Percentiles rank a stretch among this genome's conserved stretches.
phyloP scores from a whole-genome alignment of 352 stramenopile species.

The Phytophthora hibernalis region DNA sequence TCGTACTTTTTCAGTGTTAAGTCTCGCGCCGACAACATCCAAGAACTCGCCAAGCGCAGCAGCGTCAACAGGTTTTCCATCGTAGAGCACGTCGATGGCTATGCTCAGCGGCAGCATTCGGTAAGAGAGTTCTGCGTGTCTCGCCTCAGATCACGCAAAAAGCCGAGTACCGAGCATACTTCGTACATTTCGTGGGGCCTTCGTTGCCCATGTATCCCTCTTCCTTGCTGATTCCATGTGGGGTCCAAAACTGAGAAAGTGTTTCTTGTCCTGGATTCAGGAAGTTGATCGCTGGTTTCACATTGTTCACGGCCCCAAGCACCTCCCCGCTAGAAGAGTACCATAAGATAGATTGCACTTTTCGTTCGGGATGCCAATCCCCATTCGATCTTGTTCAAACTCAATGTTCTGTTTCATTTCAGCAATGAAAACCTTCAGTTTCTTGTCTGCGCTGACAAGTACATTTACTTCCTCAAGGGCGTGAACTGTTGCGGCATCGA shows the following conservation, averaged over 20 bases:
- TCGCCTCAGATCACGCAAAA: slow-evolving; percentile 13
- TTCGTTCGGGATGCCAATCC: neutral
- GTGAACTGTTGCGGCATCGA: slow-evolving; percentile 18
- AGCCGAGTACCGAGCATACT: slow-evolving; percentile 25
- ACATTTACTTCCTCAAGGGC: slow-evolving; percentile 12
- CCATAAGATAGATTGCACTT: slow-evolving; percentile 10
- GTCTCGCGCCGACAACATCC: neutral
- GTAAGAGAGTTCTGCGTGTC: slow-evolving; percentile 11
- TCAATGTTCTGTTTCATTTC: slow-evolving; percentile 17
- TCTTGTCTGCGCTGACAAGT: neutral
- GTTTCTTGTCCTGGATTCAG: slow-evolving; percentile 29
- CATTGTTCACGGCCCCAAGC: neutral
- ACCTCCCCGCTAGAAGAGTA: slow-evolving; percentile 3
- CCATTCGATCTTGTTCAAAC: slow-evolving; percentile 2
- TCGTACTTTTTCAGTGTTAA: neutral
- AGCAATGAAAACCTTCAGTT: slow-evolving; percentile 14
- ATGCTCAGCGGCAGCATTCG: neutral
- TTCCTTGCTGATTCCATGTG: slow-evolving; percentile 18
- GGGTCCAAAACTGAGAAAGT: slow-evolving; percentile 16
- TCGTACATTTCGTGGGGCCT: slow-evolving; percentile 21
- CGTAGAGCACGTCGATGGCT: neutral
- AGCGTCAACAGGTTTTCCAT: neutral
- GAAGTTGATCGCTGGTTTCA: slow-evolving; percentile 9
- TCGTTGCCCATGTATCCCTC: slow-evolving; percentile 22
- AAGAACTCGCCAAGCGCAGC: slow-evolving; percentile 9